Evolutionary conservation across 768 basidiomycete genomes (phyloP).

Genomic region (Mycena sanguinolenta): DNA sequence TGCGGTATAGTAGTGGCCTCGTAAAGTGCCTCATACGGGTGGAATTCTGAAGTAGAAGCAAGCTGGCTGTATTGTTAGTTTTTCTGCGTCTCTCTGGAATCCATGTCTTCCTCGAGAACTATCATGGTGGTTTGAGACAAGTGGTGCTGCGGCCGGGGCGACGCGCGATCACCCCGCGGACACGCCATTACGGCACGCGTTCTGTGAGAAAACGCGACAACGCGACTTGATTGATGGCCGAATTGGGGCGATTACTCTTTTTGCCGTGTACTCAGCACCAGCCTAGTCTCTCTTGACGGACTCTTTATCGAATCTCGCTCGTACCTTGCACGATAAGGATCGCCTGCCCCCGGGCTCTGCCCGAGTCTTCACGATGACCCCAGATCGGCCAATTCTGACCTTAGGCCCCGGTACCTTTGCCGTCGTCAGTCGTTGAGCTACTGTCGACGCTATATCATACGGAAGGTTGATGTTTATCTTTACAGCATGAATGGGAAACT

Average conservation of each 20-base stretch:
- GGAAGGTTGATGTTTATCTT: not conserved
- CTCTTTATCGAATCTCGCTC: no score
- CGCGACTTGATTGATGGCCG: not conserved
- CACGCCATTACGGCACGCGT: no score
- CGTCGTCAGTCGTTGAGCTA: constrained; percentile 3
- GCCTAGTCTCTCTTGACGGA: no score
- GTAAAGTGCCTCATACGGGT: constrained; percentile 10
- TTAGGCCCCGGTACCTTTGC: constrained; percentile 27
- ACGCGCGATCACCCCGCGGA: not conserved
- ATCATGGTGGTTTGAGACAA: constrained; percentile 12
- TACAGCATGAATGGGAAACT: constrained; percentile 28
- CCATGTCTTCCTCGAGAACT: constrained; percentile 3
- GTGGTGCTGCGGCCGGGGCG: not conserved
- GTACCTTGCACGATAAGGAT: no score
- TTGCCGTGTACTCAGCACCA: no score
- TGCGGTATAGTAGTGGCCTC: not conserved
- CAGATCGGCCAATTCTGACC: constrained; percentile 19
- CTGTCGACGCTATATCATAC: not conserved
- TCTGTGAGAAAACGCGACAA: not conserved
- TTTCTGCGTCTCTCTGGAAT: not conserved
- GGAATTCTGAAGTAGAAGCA: not conserved
- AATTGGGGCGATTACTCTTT: no score
- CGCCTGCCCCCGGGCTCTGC: no score
- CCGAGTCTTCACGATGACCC: constrained; percentile 2
- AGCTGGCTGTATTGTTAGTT: not conserved